phyloP scores from a whole-genome alignment of 768 basidiomycete species.

The Podaxis sp. region DNA sequence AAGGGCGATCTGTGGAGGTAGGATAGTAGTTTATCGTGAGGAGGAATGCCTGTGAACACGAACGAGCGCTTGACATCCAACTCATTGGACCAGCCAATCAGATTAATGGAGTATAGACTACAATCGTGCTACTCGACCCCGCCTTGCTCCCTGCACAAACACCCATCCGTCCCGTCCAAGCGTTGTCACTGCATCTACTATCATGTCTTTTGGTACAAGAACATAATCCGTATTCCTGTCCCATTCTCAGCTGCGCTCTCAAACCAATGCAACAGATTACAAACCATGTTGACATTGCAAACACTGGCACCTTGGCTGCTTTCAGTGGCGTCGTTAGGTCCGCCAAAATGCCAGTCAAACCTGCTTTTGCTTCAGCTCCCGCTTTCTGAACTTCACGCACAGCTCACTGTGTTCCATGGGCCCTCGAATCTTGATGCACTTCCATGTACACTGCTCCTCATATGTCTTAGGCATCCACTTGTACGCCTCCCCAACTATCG shows the following conservation, averaged over 20 bases:
- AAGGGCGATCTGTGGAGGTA: not conserved
- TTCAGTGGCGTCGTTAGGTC: slow-evolving; percentile 52
- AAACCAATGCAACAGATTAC: not conserved
- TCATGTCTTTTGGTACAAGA: slow-evolving; percentile 43
- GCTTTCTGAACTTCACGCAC: not conserved
- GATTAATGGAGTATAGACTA: slow-evolving; percentile 9
- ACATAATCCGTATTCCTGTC: slow-evolving; percentile 66
- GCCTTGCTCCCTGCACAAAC: slow-evolving; percentile 26
- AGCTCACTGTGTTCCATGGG: slow-evolving; percentile 63
- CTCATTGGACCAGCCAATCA: slow-evolving; percentile 8
- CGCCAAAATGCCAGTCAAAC: slow-evolving; percentile 52
- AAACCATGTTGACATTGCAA: slow-evolving; percentile 62
- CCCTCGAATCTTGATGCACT: slow-evolving; percentile 57
- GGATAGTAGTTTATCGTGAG: not conserved
- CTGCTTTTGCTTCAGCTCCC: slow-evolving; percentile 24
- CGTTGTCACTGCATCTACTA: slow-evolving; percentile 34
- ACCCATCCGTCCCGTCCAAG: slow-evolving; percentile 51
- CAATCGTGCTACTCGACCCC: slow-evolving; percentile 18
- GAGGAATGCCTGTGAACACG: not conserved
- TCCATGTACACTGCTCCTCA: slow-evolving; percentile 42
- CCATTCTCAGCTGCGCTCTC: not conserved
- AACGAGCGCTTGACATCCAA: not conserved
- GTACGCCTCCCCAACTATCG: slow-evolving; percentile 46
- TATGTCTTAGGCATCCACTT: slow-evolving; percentile 30
- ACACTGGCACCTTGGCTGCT: slow-evolving; percentile 47